A percentile compares a stretch with the other conserved stretches of the same genome.
These are phyloP conservation scores for Pichia insulana DNA, from an alignment of 805 yeast genomes.

Conservation along the genomic window DNA sequence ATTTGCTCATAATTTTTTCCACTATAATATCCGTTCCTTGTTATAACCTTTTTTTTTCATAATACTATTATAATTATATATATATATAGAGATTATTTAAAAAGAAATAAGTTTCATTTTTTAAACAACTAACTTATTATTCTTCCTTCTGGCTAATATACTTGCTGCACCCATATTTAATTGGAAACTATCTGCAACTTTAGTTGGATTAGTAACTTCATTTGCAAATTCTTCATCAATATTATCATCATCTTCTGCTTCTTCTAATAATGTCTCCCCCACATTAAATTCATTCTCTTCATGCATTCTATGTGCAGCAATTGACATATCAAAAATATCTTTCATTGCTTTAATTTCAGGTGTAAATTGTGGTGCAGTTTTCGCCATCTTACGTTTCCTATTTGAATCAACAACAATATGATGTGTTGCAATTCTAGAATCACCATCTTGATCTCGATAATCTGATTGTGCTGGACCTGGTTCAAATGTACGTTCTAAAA, in stretches of 20 bases:
- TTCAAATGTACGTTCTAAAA: constrained; percentile 6
- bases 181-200: constrained; percentile 27
- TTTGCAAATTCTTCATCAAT: constrained; percentile 2
- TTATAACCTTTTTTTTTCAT: too few species aligned
- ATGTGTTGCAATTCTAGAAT: neutral
- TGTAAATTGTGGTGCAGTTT: constrained; percentile 32
- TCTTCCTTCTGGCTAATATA: constrained; percentile 38
- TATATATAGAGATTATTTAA: too few species aligned
- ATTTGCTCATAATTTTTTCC: neutral
- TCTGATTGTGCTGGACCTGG: constrained; percentile 5
- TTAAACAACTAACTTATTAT: neutral
- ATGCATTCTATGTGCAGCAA: constrained; percentile 53
- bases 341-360: constrained; percentile 53
- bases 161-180: constrained; percentile 45
- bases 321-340: constrained; percentile 51
- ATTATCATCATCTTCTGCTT: constrained; percentile 9
- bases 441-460: neutral
- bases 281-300: constrained; percentile 31
- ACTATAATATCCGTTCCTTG: neutral
- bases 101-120: too few species aligned
- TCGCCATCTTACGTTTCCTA: constrained; percentile 5
- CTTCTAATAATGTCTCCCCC: neutral
- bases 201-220: neutral
- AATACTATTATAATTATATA: too few species aligned
- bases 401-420: too few species aligned